These are phyloP conservation scores for Carnegiea gigantea DNA, from an alignment of 179 eudicot genomes.

Conservation along the genomic window DNA sequence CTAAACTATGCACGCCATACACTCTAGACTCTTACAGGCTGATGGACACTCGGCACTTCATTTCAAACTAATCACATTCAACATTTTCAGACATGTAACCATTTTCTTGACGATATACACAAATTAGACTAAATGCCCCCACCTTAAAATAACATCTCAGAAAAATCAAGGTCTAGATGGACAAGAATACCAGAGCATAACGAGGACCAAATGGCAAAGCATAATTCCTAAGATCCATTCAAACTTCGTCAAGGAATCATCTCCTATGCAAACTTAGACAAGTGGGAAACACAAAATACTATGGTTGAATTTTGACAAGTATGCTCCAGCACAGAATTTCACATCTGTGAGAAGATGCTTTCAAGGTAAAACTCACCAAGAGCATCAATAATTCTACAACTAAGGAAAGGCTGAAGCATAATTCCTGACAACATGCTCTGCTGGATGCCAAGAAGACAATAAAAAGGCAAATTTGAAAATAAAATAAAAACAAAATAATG, in stretches of 20 bases:
- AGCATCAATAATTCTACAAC: conserved; percentile 29
- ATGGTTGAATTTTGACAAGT: conserved; percentile 11
- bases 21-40: background rate
- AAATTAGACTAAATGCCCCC: background rate
- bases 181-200: background rate
- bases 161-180: too few relatives aligned
- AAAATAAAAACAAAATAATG: background rate
- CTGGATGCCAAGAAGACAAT: conserved; percentile 29
- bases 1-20: background rate
- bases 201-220: background rate
- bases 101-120: background rate
- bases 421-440: conserved; percentile 31
- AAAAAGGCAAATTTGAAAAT: background rate
- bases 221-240: background rate
- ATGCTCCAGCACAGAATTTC: conserved; percentile 25
- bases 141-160: background rate
- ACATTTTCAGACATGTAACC: background rate
- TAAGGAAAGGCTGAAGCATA: conserved; percentile 30
- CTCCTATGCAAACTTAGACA: background rate
- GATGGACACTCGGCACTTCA: background rate
- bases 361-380: conserved; percentile 26
- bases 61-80: too few relatives aligned
- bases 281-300: conserved; percentile 1
- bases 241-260: background rate
- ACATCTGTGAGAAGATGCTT: conserved; percentile 20